Percentiles rank a stretch among this genome's conserved stretches.
phyloP scores from a whole-genome alignment of 73 alveolate species.

The Paramecium biaurelia region DNA sequence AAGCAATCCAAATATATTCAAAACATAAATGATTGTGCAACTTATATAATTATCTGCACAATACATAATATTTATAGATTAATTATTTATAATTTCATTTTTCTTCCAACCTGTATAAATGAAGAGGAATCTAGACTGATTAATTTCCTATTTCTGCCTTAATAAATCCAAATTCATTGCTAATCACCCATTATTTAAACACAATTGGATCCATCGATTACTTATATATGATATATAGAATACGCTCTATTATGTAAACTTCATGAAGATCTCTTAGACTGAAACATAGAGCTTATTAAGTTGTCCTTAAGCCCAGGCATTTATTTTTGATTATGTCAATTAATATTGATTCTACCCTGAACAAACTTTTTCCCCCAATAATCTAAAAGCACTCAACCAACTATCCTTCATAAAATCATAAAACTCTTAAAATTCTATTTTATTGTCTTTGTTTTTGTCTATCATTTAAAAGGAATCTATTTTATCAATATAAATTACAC shows the following conservation, averaged over 20 bases:
- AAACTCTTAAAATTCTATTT: not conserved
- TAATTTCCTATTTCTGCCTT: not conserved
- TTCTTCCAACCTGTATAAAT: conserved; percentile 26
- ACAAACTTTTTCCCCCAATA: not conserved
- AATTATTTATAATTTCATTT: not conserved
- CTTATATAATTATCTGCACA: not conserved
- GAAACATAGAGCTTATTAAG: not conserved
- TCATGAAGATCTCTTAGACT: not conserved
- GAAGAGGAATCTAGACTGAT: not conserved
- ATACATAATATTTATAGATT: not conserved
- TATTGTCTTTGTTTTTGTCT: not conserved
- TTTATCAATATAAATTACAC: not conserved
- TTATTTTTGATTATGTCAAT: conserved; percentile 14
- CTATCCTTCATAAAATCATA: conserved; percentile 10
- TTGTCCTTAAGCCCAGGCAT: conserved; percentile 35
- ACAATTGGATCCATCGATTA: not conserved
- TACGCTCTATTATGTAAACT: not conserved
- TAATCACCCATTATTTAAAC: conserved; percentile 5
- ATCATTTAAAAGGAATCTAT: not conserved
- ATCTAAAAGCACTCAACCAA: conserved; percentile 39
- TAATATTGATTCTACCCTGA: not conserved
- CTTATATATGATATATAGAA: not conserved
- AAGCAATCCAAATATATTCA: not conserved
- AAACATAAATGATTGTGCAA: not conserved
- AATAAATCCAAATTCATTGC: not conserved